phyloP scores from a whole-genome alignment of 202 grass and related monocot genomes.

The Saccharum hybrid region DNA sequence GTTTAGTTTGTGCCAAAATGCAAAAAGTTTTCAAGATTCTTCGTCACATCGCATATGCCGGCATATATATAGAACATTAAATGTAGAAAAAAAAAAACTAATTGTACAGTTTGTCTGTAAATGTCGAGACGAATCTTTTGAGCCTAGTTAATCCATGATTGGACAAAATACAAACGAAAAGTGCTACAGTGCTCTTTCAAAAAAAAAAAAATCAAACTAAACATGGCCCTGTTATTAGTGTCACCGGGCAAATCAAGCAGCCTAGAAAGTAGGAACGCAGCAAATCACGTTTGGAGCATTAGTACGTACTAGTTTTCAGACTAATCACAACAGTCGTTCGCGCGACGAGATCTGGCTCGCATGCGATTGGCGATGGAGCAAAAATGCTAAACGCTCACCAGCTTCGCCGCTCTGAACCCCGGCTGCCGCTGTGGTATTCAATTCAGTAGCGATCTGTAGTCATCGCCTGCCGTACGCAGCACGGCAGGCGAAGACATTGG shows the following conservation, averaged over 20 bases:
- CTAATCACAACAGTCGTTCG: slow-evolving; percentile 13
- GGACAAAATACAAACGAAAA: no score
- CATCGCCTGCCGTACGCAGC: neutral
- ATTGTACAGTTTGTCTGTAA: no score
- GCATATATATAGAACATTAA: no score
- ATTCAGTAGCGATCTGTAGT: neutral
- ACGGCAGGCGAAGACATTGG: neutral
- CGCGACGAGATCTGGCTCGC: slow-evolving; percentile 40
- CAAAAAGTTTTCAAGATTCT: no score
- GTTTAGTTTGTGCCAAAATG: no score
- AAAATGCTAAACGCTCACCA: neutral
- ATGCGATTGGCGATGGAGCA: slow-evolving; percentile 13
- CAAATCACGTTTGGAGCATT: slow-evolving; percentile 2
- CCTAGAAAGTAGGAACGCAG: neutral
- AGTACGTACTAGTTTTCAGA: neutral
- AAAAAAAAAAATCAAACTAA: no score
- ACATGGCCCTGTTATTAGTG: no score
- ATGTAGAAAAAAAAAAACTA: no score
- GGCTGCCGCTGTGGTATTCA: slow-evolving; percentile 21
- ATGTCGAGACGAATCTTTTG: no score
- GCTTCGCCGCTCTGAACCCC: slow-evolving; percentile 17
- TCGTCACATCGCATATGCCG: no score
- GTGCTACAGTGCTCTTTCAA: no score
- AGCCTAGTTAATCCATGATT: no score
- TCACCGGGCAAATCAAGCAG: neutral